Percentiles rank a stretch among this genome's conserved stretches.
Conservation (phyloP, 768 basidiomycete genomes). For the Pisolithus albus region DNA sequence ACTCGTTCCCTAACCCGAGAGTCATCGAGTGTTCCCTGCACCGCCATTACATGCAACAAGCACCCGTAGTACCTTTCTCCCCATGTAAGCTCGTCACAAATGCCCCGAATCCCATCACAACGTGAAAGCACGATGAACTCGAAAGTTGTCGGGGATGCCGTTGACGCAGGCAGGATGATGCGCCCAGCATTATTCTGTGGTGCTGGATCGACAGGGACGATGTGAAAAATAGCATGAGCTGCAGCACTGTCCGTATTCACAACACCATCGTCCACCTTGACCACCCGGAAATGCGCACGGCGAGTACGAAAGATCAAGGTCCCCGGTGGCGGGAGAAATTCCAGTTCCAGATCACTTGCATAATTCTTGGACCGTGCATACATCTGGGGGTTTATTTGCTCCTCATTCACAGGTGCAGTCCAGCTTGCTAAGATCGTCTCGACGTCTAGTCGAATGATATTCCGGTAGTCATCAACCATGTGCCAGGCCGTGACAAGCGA, state of each 20-base stretch:
- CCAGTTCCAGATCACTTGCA: not conserved
- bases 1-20: not conserved
- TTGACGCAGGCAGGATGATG: not conserved
- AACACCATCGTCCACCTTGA: slow-evolving; percentile 24
- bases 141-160: not conserved
- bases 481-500: slow-evolving; percentile 15
- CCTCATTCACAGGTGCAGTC: not conserved
- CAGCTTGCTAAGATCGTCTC: not conserved
- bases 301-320: slow-evolving; percentile 21
- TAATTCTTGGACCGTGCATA: slow-evolving; percentile 4
- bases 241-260: slow-evolving; percentile 18
- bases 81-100: not conserved
- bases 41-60: not conserved
- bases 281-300: slow-evolving; percentile 8
- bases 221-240: not conserved
- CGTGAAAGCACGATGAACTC: not conserved
- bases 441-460: slow-evolving; percentile 10
- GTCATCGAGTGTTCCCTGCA: not conserved
- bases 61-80: not conserved
- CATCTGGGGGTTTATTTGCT: not conserved
- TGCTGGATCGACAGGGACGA: not conserved
- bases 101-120: not conserved
- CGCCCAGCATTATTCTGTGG: not conserved
- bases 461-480: slow-evolving; percentile 9
- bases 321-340: slow-evolving; percentile 6